A percentile compares a stretch with the other conserved stretches of the same genome.
Evolutionary conservation across 73 alveolate species (phyloP).

Genomic region (Loxodes magnus): DNA sequence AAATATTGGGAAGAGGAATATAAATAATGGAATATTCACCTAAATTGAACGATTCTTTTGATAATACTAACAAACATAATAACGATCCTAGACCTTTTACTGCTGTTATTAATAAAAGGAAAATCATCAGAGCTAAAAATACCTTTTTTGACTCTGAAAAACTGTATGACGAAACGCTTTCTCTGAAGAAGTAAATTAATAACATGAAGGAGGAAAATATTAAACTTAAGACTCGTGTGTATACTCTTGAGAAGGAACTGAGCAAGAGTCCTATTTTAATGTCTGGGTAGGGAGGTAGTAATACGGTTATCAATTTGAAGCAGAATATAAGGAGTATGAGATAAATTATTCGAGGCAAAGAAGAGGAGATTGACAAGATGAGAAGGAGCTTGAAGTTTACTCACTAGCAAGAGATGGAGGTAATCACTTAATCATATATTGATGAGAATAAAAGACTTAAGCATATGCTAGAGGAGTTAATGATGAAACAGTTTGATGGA

Average conservation of each 20-base stretch:
- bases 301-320: not conserved
- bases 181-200: conserved; percentile 18
- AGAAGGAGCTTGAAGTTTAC: conserved; percentile 40
- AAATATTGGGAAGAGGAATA: too few relatives aligned
- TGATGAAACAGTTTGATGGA: too few relatives aligned
- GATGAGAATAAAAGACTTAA: conserved; percentile 54
- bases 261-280: conserved; percentile 9
- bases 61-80: too few relatives aligned
- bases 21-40: too few relatives aligned
- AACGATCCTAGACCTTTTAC: too few relatives aligned
- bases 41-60: too few relatives aligned
- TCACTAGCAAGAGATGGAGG: conserved; percentile 29
- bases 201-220: conserved; percentile 18
- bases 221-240: conserved; percentile 14
- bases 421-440: conserved; percentile 24
- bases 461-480: conserved; percentile 24
- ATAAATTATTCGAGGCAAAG: too few relatives aligned
- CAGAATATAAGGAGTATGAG: too few relatives aligned
- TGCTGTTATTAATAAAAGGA: too few relatives aligned
- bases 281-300: not conserved
- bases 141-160: conserved; percentile 10
- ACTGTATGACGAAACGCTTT: conserved; percentile 31
- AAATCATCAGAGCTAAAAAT: not conserved
- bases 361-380: conserved; percentile 24
- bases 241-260: not conserved